These are phyloP conservation scores for Eucalyptus leucophloia DNA, from an alignment of 345 rosid species.

Conservation along the genomic window DNA sequence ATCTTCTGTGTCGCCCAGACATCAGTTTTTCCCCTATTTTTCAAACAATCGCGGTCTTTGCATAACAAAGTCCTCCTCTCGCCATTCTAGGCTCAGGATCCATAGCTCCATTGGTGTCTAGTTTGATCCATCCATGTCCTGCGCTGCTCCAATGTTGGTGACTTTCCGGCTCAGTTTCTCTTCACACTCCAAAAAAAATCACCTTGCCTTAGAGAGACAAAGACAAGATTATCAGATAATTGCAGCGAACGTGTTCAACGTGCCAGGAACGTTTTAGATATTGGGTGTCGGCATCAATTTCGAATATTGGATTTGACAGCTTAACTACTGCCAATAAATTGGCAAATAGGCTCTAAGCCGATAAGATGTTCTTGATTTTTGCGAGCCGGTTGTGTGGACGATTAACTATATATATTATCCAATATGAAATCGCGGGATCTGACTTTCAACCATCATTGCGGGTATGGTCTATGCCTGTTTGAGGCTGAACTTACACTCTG, in stretches of 20 bases:
- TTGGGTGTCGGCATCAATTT: not conserved
- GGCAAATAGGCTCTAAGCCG: not conserved
- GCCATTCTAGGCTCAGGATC: not conserved
- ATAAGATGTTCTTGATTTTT: not conserved
- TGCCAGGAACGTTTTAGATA: not conserved
- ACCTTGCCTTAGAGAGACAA: not conserved
- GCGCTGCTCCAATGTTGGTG: not conserved
- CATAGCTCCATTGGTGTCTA: not conserved
- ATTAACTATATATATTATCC: not conserved
- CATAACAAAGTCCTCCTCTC: not conserved
- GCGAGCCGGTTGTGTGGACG: too few relatives aligned
- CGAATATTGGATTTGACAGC: not conserved
- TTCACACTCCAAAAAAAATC: too few relatives aligned
- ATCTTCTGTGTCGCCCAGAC: not conserved
- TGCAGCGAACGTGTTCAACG: not conserved
- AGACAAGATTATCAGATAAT: not conserved
- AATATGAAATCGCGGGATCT: not conserved
- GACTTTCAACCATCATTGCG: not conserved
- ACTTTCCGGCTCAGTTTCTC: not conserved
- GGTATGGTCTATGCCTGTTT: not conserved
- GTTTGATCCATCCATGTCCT: not conserved
- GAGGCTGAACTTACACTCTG: not conserved
- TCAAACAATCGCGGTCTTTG: not conserved
- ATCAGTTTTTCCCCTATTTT: not conserved
- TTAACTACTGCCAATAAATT: not conserved